Conservation (phyloP, 2,329 filamentous ascomycete species). For the Paecilomyces dactylethromorphus region DNA sequence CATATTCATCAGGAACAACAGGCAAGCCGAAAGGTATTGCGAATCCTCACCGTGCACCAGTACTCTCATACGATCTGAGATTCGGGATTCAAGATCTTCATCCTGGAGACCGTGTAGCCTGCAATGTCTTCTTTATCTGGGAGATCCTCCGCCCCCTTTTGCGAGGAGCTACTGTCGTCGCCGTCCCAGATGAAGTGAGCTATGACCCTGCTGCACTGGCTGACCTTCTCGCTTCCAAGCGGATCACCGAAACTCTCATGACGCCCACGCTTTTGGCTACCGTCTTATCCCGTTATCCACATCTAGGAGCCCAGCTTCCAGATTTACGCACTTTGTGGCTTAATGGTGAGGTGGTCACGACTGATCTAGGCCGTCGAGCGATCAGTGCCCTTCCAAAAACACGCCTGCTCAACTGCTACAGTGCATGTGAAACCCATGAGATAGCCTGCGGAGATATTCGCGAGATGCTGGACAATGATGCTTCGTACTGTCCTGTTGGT, state of each 20-base stretch:
- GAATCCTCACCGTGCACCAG: conserved; percentile 67
- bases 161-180: conserved; percentile 68
- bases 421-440: conserved; percentile 75
- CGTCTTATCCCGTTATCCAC: conserved; percentile 62
- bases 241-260: conserved; percentile 75
- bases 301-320: conserved; percentile 58
- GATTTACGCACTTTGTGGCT: conserved; percentile 67
- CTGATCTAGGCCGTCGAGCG: conserved; percentile 64
- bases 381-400: conserved; percentile 61
- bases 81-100: conserved; percentile 63
- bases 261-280: conserved; percentile 72
- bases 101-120: conserved; percentile 72
- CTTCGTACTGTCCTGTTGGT: conserved; percentile 67
- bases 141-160: conserved; percentile 72
- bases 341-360: conserved; percentile 76
- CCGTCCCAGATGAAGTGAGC: conserved; percentile 68
- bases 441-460: conserved; percentile 70
- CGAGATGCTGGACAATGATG: conserved; percentile 58
- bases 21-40: conserved; percentile 77
- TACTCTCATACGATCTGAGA: conserved; percentile 66
- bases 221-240: conserved; percentile 58
- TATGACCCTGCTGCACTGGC: conserved; percentile 72
- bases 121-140: conserved; percentile 84
- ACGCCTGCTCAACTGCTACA: conserved; percentile 72
- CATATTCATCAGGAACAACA: conserved; percentile 72